These are phyloP conservation scores for Trichoderma atroviride DNA, from an alignment of 2,329 filamentous ascomycete species.

Conservation along the genomic window DNA sequence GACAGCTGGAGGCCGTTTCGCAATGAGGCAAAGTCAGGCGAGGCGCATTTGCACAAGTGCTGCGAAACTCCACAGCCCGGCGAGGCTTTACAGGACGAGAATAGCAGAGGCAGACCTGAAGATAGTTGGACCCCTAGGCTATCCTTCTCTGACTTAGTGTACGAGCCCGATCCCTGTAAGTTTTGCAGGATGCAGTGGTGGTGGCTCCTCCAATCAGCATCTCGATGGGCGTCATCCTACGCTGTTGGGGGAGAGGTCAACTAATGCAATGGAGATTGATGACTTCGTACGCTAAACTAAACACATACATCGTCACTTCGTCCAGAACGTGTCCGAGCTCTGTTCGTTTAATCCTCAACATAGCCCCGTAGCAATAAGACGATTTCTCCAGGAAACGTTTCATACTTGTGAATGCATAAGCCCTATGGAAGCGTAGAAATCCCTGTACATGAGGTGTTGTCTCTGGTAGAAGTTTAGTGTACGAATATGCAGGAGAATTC, in stretches of 20 bases:
- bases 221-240: not conserved
- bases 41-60: conserved; percentile 1
- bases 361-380: not conserved
- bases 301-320: not conserved
- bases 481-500: not conserved
- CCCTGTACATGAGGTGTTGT: not conserved
- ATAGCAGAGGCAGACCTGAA: conserved; percentile 9
- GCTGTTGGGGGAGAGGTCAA: not conserved
- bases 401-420: not conserved
- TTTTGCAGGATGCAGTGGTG: not conserved
- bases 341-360: conserved; percentile 4
- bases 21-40: not conserved
- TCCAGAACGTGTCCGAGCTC: not conserved
- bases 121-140: not conserved
- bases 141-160: conserved; percentile 16
- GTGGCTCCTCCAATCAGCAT: conserved; percentile 9
- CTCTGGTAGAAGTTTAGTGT: conserved; percentile 7
- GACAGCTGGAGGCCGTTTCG: conserved; percentile 9
- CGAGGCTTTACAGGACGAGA: conserved; percentile 12
- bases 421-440: not conserved
- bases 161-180: conserved; percentile 16
- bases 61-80: not conserved
- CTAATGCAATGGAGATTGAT: not conserved
- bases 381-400: not conserved
- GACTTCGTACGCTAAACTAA: conserved; percentile 6